Conservation (phyloP, 257 asterid species). For the Knoxia roxburghii region DNA sequence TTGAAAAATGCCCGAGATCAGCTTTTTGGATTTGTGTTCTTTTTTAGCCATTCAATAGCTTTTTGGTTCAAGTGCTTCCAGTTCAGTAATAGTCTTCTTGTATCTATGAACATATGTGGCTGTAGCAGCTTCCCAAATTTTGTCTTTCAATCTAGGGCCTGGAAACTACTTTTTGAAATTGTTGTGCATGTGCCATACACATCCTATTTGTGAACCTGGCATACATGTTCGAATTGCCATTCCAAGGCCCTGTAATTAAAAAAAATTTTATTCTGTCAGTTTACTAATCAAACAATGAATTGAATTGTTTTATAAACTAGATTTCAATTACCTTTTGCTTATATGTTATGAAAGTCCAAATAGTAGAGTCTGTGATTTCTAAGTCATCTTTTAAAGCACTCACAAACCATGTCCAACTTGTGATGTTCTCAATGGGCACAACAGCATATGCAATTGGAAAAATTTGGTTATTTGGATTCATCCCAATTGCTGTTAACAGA, state of each 20-base stretch:
- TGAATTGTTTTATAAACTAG: no score
- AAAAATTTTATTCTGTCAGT: not conserved
- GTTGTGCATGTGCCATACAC: not conserved
- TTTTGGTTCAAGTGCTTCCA: not conserved
- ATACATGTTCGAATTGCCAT: not conserved
- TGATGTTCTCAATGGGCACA: not conserved
- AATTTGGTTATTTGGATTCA: not conserved
- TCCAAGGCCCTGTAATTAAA: not conserved
- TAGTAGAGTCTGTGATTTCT: not conserved
- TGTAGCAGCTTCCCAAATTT: not conserved
- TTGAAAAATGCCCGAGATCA: not conserved
- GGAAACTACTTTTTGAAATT: not conserved
- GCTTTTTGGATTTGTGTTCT: not conserved
- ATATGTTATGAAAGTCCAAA: not conserved
- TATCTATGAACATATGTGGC: not conserved
- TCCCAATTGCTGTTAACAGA: not conserved
- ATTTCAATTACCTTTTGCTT: not conserved
- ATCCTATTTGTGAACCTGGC: not conserved
- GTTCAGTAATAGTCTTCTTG: accelerated
- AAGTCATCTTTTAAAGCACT: not conserved
- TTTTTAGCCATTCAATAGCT: not conserved
- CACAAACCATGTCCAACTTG: not conserved
- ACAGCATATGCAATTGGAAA: not conserved
- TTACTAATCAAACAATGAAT: no score
- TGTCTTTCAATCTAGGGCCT: not conserved